phyloP scores from a whole-genome alignment of 1,284 basidiomycete genomes.

The Papiliotrema flavescens region DNA sequence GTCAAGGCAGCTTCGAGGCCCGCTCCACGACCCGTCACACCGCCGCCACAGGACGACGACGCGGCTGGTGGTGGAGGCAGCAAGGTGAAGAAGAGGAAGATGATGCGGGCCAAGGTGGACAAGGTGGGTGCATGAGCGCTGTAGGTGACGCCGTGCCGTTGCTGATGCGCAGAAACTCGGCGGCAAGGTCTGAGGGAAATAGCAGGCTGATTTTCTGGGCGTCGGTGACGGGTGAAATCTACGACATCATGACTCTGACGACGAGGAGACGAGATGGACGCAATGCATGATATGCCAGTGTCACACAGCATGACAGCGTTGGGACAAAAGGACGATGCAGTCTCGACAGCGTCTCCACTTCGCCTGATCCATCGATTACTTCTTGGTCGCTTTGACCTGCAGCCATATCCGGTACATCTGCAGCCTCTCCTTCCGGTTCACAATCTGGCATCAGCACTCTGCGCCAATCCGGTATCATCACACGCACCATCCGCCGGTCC shows the following conservation, averaged over 20 bases:
- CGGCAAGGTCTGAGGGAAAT: not conserved
- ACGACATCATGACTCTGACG: not conserved
- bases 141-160: no score
- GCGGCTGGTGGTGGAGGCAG: not conserved
- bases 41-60: not conserved
- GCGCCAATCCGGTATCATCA: not conserved
- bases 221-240: no score
- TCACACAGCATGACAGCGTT: not conserved
- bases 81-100: constrained; percentile 11
- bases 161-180: not conserved
- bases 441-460: constrained; percentile 58
- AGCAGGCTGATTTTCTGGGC: no score
- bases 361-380: constrained; percentile 28
- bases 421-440: constrained; percentile 85
- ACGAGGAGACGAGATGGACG: not conserved
- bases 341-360: not conserved
- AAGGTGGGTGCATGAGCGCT: constrained; percentile 15
- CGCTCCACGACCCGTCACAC: constrained; percentile 12
- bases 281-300: no score
- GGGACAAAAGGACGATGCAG: not conserved
- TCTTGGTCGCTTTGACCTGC: constrained; percentile 73
- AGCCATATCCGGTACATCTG: constrained; percentile 97
- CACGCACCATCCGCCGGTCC: constrained; percentile 67
- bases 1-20: constrained; percentile 27
- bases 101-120: constrained; percentile 19